phyloP scores from a whole-genome alignment of 2,329 filamentous ascomycete species.

The Pseudodiploospora longispora region DNA sequence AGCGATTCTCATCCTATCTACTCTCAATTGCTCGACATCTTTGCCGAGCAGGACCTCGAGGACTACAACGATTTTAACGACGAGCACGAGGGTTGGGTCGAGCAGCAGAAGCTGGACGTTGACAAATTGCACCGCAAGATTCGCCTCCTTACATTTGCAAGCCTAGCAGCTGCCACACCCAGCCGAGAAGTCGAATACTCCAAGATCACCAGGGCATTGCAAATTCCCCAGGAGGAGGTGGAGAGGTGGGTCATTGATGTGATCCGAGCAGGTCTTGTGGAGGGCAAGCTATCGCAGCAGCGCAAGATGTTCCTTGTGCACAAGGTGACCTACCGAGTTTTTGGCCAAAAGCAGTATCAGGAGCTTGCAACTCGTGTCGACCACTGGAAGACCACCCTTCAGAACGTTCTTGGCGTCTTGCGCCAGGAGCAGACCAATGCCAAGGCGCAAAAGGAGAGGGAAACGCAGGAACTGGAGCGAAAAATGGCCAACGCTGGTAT shows the following conservation, averaged over 20 bases:
- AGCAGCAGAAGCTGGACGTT: constrained; percentile 64
- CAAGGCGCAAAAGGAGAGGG: constrained; percentile 68
- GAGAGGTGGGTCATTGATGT: constrained; percentile 99
- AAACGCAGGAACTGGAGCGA: constrained; percentile 62
- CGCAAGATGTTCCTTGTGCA: constrained; percentile 92
- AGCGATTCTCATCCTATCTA: constrained; percentile 75
- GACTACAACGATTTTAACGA: constrained; percentile 94
- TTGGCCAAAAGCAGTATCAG: constrained; percentile 96
- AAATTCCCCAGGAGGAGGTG: constrained; percentile 74
- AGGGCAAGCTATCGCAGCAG: constrained; percentile 92
- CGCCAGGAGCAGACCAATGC: constrained; percentile 75
- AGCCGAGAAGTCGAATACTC: constrained; percentile 84
- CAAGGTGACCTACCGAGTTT: constrained; percentile 91
- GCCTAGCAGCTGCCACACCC: constrained; percentile 73
- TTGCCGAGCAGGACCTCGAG: constrained; percentile 87
- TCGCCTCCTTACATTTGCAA: constrained; percentile 87
- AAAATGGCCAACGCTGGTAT: constrained; percentile 45
- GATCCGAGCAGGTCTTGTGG: constrained; percentile 88
- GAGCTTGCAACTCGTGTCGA: constrained; percentile 87
- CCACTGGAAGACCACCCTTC: constrained; percentile 79
- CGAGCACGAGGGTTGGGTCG: constrained; percentile 79
- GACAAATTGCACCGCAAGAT: constrained; percentile 85
- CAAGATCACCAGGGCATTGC: constrained; percentile 74
- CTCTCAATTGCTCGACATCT: constrained; percentile 90
- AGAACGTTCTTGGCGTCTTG: constrained; percentile 70